A percentile compares a stretch with the other conserved stretches of the same genome.
These are phyloP conservation scores for Aspergillus tubingensis DNA, from an alignment of 2,329 filamentous ascomycete species.

Conservation along the genomic window DNA sequence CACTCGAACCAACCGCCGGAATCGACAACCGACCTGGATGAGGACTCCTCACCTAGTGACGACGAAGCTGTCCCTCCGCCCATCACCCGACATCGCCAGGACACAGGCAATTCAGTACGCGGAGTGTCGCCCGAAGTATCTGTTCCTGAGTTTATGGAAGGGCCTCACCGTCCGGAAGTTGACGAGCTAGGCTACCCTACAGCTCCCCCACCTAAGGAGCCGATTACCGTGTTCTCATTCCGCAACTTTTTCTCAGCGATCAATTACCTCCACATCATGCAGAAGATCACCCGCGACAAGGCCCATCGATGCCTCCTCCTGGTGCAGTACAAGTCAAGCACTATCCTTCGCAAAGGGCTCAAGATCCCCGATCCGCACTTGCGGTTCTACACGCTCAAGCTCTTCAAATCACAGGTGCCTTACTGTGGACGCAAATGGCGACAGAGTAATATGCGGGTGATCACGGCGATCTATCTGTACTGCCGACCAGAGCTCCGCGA, in stretches of 20 bases:
- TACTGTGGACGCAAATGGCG: constrained; percentile 99
- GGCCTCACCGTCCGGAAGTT: constrained; percentile 58
- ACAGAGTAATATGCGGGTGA: constrained; percentile 97
- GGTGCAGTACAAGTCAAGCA: constrained; percentile 92
- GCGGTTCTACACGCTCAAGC: constrained; percentile 90
- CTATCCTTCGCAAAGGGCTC: constrained; percentile 86
- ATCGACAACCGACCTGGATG: constrained; percentile 35
- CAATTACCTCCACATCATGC: constrained; percentile 93
- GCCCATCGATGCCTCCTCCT: constrained; percentile 91
- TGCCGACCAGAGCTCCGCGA: constrained; percentile 90
- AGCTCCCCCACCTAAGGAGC: constrained; percentile 64
- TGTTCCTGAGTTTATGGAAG: constrained; percentile 26
- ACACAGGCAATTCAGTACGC: constrained; percentile 31
- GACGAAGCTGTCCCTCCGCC: constrained; percentile 82
- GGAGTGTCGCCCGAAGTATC: constrained; percentile 29
- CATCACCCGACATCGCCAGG: constrained; percentile 62
- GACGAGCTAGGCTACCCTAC: constrained; percentile 84
- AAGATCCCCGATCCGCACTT: constrained; percentile 86
- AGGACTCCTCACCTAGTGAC: constrained; percentile 49
- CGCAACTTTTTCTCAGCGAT: constrained; percentile 95
- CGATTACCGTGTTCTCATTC: constrained; percentile 87
- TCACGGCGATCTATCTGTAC: constrained; percentile 93
- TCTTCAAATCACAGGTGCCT: constrained; percentile 98
- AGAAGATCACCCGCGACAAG: constrained; percentile 96
- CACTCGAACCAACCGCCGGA: constrained; percentile 63